Conservation (phyloP, 768 basidiomycete species). For the Amanita inopinata region DNA sequence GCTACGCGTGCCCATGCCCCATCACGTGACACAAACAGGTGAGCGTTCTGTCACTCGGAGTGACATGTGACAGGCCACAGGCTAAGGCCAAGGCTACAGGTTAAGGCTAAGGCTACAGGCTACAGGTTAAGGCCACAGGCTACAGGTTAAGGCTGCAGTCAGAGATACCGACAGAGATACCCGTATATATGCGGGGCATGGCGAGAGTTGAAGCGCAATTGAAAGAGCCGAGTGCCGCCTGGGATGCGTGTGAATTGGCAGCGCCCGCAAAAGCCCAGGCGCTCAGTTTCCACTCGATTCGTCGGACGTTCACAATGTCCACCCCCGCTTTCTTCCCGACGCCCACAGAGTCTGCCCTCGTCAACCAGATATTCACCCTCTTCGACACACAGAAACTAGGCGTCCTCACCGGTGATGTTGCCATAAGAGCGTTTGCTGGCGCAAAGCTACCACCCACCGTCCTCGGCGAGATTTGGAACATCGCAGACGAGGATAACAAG, state of each 20-base stretch:
- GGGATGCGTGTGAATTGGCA: slow-evolving; percentile 6
- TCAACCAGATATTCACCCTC: slow-evolving; percentile 61
- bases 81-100: too few relatives aligned
- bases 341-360: slow-evolving; percentile 46
- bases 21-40: too few relatives aligned
- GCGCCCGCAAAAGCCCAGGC: neutral
- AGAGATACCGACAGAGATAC: too few relatives aligned
- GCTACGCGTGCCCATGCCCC: slow-evolving; percentile 3
- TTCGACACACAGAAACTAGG: slow-evolving; percentile 75
- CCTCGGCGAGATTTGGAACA: slow-evolving; percentile 89
- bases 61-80: too few relatives aligned
- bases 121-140: too few relatives aligned
- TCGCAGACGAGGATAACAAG: slow-evolving; percentile 90
- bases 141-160: too few relatives aligned
- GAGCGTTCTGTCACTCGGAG: too few relatives aligned
- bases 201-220: too few relatives aligned
- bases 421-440: slow-evolving; percentile 77
- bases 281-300: neutral
- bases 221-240: too few relatives aligned
- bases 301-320: slow-evolving; percentile 28
- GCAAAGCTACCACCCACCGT: slow-evolving; percentile 68
- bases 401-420: slow-evolving; percentile 83
- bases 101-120: too few relatives aligned
- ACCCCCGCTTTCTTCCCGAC: slow-evolving; percentile 33
- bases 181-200: too few relatives aligned